phyloP scores from a whole-genome alignment of 371 early-diverging fungal species.

The Mucor circinelloides region DNA sequence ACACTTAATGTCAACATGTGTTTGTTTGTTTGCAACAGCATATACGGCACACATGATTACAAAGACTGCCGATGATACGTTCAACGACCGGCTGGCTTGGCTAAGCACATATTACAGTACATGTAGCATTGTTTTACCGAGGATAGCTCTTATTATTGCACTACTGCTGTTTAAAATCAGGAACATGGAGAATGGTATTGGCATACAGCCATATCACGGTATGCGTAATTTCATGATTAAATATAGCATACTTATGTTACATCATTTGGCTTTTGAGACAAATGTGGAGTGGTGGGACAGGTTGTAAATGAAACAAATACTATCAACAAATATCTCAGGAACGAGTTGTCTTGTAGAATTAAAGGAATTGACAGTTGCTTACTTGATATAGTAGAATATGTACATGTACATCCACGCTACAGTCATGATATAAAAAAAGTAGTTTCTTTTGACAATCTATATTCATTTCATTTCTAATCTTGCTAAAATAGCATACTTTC shows the following conservation, averaged over 20 bases:
- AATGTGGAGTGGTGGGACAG: background rate
- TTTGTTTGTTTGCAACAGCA: background rate
- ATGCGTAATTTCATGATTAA: background rate
- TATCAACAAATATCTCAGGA: background rate
- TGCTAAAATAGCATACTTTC: background rate
- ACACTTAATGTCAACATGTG: conserved; percentile 3
- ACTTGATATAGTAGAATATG: background rate
- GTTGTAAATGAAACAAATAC: background rate
- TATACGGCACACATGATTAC: background rate
- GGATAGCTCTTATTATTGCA: background rate
- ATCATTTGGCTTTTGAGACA: background rate
- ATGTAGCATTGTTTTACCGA: background rate
- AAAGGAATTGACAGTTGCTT: background rate
- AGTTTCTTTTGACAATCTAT: background rate
- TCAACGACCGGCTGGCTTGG: background rate
- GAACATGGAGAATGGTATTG: background rate
- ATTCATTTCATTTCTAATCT: background rate
- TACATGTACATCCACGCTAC: background rate
- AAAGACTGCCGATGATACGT: background rate
- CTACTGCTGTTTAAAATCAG: background rate
- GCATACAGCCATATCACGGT: background rate
- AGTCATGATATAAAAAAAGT: background rate
- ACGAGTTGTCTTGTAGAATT: background rate
- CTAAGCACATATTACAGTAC: background rate
- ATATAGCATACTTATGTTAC: background rate